Evolutionary conservation across 345 rosid genomes (phyloP), one percentile per base, ranked within the genome.

Genomic region (Euclidium syriacum): DNA sequence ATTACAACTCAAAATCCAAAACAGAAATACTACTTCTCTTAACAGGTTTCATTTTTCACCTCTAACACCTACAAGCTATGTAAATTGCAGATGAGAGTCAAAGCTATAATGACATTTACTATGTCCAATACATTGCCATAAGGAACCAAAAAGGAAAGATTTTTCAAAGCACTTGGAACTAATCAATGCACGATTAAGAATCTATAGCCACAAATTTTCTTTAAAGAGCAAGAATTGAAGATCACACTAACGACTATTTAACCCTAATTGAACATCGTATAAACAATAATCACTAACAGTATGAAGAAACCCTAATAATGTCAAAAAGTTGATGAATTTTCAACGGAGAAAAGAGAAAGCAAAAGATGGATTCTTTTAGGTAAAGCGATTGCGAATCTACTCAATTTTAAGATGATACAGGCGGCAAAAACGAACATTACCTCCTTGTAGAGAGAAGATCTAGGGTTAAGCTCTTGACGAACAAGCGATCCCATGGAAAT

Each of bases 401-500:
- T 18, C 25, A 46, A 46, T 9, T 9, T 46, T 1, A 23, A 64
- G 29, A 43, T 27, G 7, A 10, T 15, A 20, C 7, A 52, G 12
- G 16, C 7, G 25, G 25, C 8, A 8, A 7, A 49, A 3, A 9
- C 22, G n/a, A n/a, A 27, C 5, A 4, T 0, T 4, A 90, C 99
- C 95, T 85, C 79, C 60, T 79, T 78, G 67, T 87, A 80, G 41
- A 94, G 81, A 60, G 87, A 66, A 57, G 96, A 94, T 30, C 53
- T 73, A 73, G 91, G 95, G 72, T 65, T 68, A 8, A 94, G 88
- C 83, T 94, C 87, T 62, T 90, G 96, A 5, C 91, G 82, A 29
- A 90, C 78, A 58, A 94, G 90, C 16, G 91, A 67, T 20, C 85
- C 95, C 95, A 85, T 87, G 64, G 97, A 94, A 75, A 94, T 90